A percentile compares a stretch with the other conserved stretches of the same genome.
Conservation (phyloP, 129 eudicot species). For the Smallanthus sonchifolius region DNA sequence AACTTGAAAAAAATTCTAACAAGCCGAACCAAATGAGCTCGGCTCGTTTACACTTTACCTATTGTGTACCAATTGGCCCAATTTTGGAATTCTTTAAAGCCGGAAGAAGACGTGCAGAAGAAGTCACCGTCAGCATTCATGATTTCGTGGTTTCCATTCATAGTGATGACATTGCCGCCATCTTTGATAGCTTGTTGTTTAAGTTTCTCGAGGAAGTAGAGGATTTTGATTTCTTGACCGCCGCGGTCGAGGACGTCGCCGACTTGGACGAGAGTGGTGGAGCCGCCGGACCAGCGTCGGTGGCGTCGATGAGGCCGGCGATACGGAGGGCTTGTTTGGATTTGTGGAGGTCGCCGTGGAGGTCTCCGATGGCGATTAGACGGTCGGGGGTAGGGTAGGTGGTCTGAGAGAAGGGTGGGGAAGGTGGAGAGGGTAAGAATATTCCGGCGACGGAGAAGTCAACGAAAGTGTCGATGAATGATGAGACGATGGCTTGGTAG, state of each 20-base stretch:
- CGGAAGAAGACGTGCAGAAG: constrained; percentile 28
- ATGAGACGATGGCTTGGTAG: constrained; percentile 51
- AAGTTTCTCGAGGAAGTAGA: constrained; percentile 71
- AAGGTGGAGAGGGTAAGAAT: constrained; percentile 42
- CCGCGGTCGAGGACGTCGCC: constrained; percentile 86
- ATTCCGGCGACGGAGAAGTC: constrained; percentile 75
- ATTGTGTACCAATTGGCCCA: constrained; percentile 71
- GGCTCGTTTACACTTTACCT: constrained; percentile 19
- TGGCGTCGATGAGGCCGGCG: constrained; percentile 54
- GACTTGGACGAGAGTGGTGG: constrained; percentile 70
- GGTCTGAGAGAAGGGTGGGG: constrained; percentile 31
- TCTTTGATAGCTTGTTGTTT: constrained; percentile 44
- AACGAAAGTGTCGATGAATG: constrained; percentile 81
- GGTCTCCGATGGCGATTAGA: constrained; percentile 78
- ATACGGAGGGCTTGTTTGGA: constrained; percentile 62
- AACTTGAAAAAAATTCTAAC: too few species aligned
- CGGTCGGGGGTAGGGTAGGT: constrained; percentile 50
- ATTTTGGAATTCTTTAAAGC: constrained; percentile 52
- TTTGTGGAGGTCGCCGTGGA: constrained; percentile 76
- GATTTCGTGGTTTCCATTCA: constrained; percentile 90
- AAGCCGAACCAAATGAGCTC: too few species aligned
- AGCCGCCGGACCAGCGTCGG: constrained; percentile 67
- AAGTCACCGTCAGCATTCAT: constrained; percentile 70
- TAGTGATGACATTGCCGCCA: constrained; percentile 59
- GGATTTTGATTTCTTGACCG: constrained; percentile 55